phyloP scores from a whole-genome alignment of 176 grass and related monocot genomes.

The Bolboschoenus planiculmis region DNA sequence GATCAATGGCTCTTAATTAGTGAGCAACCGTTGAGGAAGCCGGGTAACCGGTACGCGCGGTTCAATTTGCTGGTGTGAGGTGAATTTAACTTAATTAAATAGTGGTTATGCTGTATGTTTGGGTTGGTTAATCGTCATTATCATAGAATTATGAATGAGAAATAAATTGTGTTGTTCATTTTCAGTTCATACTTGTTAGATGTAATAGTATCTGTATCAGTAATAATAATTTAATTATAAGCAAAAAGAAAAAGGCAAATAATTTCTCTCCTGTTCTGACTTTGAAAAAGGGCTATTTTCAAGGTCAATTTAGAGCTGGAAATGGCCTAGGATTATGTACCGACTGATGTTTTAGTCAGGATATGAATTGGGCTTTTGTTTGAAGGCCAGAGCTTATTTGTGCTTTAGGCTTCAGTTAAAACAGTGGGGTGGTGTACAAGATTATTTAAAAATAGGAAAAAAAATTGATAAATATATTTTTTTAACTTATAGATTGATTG shows the following conservation, averaged over 20 bases:
- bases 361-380: neutral
- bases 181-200: neutral
- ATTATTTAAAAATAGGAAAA: no score
- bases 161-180: neutral
- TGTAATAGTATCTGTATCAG: neutral
- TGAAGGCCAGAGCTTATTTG: neutral
- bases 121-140: neutral
- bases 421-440: no score
- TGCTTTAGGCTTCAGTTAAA: neutral
- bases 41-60: neutral
- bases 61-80: neutral
- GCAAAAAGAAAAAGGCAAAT: neutral
- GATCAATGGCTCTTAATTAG: neutral
- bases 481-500: no score
- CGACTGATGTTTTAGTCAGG: neutral
- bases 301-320: neutral
- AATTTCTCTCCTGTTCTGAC: neutral
- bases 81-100: neutral
- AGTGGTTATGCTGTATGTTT: neutral
- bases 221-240: neutral
- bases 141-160: neutral
- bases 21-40: neutral
- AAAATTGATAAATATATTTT: no score
- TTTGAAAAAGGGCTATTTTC: neutral
- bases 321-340: neutral